Percentiles rank a stretch among this genome's conserved stretches.
Conservation (phyloP, 495 filamentous ascomycete species). For the Clohesyomyces aquaticus region DNA sequence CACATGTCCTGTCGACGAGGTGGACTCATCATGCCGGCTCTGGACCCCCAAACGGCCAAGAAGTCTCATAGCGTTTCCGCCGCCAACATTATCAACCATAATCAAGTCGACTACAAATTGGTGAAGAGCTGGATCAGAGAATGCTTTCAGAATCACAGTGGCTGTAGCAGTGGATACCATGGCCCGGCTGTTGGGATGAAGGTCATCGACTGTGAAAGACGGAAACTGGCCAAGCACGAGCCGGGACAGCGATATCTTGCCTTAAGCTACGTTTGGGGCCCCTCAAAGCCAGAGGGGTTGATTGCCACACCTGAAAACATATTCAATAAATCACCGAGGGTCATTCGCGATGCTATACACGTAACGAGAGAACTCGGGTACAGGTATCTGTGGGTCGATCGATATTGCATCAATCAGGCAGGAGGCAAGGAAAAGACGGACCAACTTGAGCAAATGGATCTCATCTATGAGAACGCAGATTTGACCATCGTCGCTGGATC, state of each 20-base stretch:
- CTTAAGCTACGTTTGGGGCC: slow-evolving; percentile 18
- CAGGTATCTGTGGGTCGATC: slow-evolving; percentile 35
- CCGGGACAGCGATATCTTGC: background rate
- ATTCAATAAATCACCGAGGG: background rate
- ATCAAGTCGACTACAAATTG: background rate
- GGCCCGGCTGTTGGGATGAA: background rate
- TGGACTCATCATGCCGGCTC: background rate
- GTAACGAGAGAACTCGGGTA: slow-evolving; percentile 18
- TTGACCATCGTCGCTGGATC: slow-evolving; percentile 29
- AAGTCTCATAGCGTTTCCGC: background rate
- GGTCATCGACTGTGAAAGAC: background rate
- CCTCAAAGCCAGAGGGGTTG: background rate
- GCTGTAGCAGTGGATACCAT: background rate
- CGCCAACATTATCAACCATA: background rate
- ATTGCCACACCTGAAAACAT: background rate
- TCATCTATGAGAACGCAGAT: slow-evolving; percentile 21
- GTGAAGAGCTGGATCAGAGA: background rate
- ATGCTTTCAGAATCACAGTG: background rate
- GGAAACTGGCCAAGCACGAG: background rate
- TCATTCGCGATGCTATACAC: slow-evolving; percentile 23
- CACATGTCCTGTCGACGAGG: background rate
- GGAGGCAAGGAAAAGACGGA: background rate
- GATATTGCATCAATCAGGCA: slow-evolving; percentile 33
- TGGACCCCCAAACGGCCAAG: background rate
- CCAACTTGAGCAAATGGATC: slow-evolving; percentile 28